A percentile compares a stretch with the other conserved stretches of the same genome.
Conservation (phyloP, 2,329 filamentous ascomycete genomes). For the Diplodia seriata region DNA sequence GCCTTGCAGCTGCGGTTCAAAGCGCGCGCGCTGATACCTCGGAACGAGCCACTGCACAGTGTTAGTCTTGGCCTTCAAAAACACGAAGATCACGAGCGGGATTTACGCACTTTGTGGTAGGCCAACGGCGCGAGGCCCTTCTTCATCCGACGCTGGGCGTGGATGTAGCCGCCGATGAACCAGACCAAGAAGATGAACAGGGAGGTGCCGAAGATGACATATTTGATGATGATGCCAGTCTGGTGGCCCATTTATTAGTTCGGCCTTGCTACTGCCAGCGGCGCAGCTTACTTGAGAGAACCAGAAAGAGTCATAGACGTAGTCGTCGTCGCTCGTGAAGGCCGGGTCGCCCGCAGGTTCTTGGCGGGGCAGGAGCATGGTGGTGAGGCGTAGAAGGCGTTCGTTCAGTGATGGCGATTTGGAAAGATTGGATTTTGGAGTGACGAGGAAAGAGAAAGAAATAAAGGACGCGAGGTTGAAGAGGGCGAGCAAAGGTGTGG, state of each 20-base stretch:
- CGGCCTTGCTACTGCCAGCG: not conserved
- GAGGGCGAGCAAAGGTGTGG: conserved; percentile 4
- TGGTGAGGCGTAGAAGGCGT: not conserved
- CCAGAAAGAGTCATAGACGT: conserved; percentile 21
- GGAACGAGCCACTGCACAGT: conserved; percentile 51
- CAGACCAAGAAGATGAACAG: conserved; percentile 63
- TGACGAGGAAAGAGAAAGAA: not conserved
- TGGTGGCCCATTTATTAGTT: conserved; percentile 42
- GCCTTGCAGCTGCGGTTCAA: conserved; percentile 48
- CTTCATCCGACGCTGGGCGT: conserved; percentile 70
- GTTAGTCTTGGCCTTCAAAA: conserved; percentile 8
- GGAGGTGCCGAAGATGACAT: conserved; percentile 70
- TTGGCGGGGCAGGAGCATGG: conserved; percentile 29
- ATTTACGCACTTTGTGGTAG: conserved; percentile 66
- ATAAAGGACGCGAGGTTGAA: conserved; percentile 2
- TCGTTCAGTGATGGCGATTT: not conserved
- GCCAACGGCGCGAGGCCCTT: conserved; percentile 69
- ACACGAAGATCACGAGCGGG: not conserved
- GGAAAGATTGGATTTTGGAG: not conserved
- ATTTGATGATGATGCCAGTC: conserved; percentile 73
- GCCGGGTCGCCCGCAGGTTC: conserved; percentile 8
- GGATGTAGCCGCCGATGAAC: conserved; percentile 71
- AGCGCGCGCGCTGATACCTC: conserved; percentile 45
- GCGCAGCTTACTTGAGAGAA: conserved; percentile 11
- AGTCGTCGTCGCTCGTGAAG: conserved; percentile 8